Evolutionary conservation across 2,329 filamentous ascomycete species (phyloP).

Genomic region (Niveomyces coronatus): DNA sequence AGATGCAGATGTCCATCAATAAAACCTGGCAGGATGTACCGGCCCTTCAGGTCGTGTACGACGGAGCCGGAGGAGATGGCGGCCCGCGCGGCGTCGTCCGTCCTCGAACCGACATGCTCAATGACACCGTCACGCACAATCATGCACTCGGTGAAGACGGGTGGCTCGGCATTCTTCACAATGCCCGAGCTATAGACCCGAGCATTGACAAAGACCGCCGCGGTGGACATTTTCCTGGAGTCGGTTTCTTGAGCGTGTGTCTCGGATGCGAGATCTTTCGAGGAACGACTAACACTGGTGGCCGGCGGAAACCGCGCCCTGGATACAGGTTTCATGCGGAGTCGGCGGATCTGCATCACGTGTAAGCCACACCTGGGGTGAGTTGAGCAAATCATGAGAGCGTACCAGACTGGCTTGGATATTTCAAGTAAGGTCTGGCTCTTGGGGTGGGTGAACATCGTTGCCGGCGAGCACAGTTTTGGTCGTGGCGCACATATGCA

Average conservation of each 20-base stretch:
- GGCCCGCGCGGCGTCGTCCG: conserved; percentile 14
- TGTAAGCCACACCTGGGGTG: not conserved
- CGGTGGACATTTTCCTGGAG: conserved; percentile 3
- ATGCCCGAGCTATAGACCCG: conserved; percentile 13
- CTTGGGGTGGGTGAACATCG: too few relatives aligned
- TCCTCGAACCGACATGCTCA: conserved; percentile 22
- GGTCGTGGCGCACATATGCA: too few relatives aligned
- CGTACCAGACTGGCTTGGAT: too few relatives aligned
- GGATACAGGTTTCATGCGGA: too few relatives aligned
- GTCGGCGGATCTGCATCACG: conserved; percentile 6
- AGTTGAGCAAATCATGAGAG: too few relatives aligned
- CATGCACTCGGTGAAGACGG: conserved; percentile 23
- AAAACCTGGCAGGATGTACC: conserved; percentile 42
- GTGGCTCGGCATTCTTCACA: conserved; percentile 9
- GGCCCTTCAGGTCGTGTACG: conserved; percentile 20
- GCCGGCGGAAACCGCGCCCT: too few relatives aligned
- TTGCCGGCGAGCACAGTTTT: too few relatives aligned
- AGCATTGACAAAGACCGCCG: conserved; percentile 14
- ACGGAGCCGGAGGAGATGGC: conserved; percentile 17
- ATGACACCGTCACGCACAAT: conserved; percentile 25
- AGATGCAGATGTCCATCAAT: conserved; percentile 49
- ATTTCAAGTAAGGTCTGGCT: too few relatives aligned
- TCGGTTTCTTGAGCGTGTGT: not conserved
- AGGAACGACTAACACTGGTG: not conserved
- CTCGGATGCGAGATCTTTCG: not conserved